Base-by-base conservation (phyloP, 2,329 filamentous ascomycete genomes). In the Aspergillus neoniger region DNA sequence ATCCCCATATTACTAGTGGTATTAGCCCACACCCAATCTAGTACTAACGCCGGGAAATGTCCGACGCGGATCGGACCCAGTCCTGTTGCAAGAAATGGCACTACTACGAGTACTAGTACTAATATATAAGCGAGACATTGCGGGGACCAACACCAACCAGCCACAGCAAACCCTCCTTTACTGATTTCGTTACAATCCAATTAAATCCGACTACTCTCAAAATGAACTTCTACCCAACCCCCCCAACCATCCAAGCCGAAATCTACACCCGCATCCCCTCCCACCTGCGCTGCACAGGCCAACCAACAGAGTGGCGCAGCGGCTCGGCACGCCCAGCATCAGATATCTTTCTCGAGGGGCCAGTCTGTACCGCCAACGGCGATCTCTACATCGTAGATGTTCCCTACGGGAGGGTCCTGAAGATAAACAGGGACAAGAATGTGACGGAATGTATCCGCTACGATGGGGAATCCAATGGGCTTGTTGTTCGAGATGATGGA, bases 291-390 rank as follows among this genome's bases (percentile, higher is more conserved):
- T 36, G 32, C 32, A 36, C 32, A 36, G 32, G 32, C 32, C 32
- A 36, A 36, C 32, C 32, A 14, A 36, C 32, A 5, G 32, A 36
- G 32, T 36, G 32, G 32, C 32, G 32, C 32, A 36, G 32, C 32
- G 32, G 32, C 32, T n/a, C 23, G 10, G 38, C 36, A 25, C n/a
- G 36, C 14, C 19, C n/a, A 38, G 23, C 12, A 10, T 55, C 38
- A 5, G 52, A 55, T 23, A 44, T 39, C 52, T 55, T 55, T 6
- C 52, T 55, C 25, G 52, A 55, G 19, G 52, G 52, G 9, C 52
- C 52, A 2, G 10, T 55, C 5, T 55, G 9, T 7, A 28, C 43
- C 9, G 8, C 15, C 3, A 21, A 41, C 8, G 38, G 43, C 3
- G 14, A 12, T 15, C n/a, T 25, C 21, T n/a, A 44, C 15, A 30